Evolutionary conservation across 495 filamentous ascomycete genomes (phyloP).

Genomic region (Evernia prunastri): DNA sequence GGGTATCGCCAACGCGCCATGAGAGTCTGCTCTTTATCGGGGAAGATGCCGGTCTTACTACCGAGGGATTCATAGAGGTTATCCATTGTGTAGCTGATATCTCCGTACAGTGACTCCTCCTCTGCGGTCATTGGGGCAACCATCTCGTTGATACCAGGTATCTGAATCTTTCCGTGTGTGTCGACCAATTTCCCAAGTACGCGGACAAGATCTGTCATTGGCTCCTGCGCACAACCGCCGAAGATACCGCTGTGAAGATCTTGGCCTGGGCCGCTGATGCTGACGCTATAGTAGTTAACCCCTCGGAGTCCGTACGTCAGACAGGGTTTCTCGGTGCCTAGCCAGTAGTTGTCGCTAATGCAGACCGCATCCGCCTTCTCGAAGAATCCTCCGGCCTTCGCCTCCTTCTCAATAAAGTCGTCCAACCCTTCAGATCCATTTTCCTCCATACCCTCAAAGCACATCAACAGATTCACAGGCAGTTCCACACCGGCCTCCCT

Average conservation of each 20-base stretch:
- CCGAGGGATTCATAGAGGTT: slow-evolving; percentile 88
- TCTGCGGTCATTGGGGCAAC: slow-evolving; percentile 82
- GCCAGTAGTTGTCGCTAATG: slow-evolving; percentile 99
- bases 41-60: slow-evolving; percentile 73
- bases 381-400: slow-evolving; percentile 69
- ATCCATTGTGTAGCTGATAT: slow-evolving; percentile 91
- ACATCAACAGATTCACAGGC: slow-evolving; percentile 97
- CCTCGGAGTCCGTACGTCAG: slow-evolving; percentile 96
- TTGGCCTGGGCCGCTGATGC: slow-evolving; percentile 79
- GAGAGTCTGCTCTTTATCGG: slow-evolving; percentile 78
- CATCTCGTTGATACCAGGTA: slow-evolving; percentile 83
- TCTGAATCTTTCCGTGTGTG: slow-evolving; percentile 78
- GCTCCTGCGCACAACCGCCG: slow-evolving; percentile 90
- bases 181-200: slow-evolving; percentile 80
- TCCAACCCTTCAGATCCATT: slow-evolving; percentile 96
- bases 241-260: slow-evolving; percentile 97
- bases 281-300: slow-evolving; percentile 91
- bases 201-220: slow-evolving; percentile 91
- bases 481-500: slow-evolving; percentile 88
- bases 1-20: slow-evolving; percentile 96
- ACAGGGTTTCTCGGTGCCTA: slow-evolving; percentile 95
- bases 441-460: slow-evolving; percentile 99
- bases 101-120: slow-evolving; percentile 75
- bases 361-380: slow-evolving; percentile 92
- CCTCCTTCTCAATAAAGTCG: slow-evolving; percentile 84